A percentile compares a stretch with the other conserved stretches of the same genome.
These are phyloP conservation scores for Ilyonectria robusta DNA, from an alignment of 2,329 filamentous ascomycete species.

Conservation along the genomic window DNA sequence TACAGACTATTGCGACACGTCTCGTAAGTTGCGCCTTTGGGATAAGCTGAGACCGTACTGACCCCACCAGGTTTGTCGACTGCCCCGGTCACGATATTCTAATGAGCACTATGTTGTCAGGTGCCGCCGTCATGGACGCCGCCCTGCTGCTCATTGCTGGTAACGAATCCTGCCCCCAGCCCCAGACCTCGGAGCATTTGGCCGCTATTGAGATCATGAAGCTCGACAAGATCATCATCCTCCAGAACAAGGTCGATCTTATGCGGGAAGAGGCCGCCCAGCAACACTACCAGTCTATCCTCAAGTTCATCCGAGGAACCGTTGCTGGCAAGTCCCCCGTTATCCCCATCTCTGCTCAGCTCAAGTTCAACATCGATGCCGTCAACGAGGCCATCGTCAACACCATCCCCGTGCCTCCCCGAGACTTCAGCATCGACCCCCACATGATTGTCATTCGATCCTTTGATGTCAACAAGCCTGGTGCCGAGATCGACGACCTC, in stretches of 20 bases:
- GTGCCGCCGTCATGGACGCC: constrained; percentile 99
- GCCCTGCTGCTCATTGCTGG: constrained; percentile 96
- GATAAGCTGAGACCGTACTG: constrained; percentile 28
- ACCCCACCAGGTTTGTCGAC: constrained; percentile 83
- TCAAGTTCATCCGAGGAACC: constrained; percentile 98
- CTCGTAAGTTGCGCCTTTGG: constrained; percentile 75
- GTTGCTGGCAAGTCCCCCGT: constrained; percentile 95
- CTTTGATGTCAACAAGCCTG: constrained; percentile 99
- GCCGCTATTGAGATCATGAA: constrained; percentile 99
- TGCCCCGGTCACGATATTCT: constrained; percentile 99
- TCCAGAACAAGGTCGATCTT: constrained; percentile 99
- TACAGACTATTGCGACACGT: constrained; percentile 93
- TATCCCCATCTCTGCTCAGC: constrained; percentile 96
- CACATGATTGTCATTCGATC: constrained; percentile 99
- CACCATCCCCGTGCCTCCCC: constrained; percentile 90
- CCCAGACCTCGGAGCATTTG: constrained; percentile 98
- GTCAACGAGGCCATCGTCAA: constrained; percentile 97
- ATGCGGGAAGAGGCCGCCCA: constrained; percentile 97
- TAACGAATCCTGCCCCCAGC: constrained; percentile 98
- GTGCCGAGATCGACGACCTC: constrained; percentile 97
- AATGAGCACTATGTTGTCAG: constrained; percentile 99
- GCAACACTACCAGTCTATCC: constrained; percentile 95
- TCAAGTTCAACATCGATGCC: constrained; percentile 99
- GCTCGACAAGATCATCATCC: constrained; percentile 98
- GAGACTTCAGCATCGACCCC: constrained; percentile 92